phyloP scores from a whole-genome alignment of 202 grass and related monocot species.

The Thinopyrum obtusiflorum region DNA sequence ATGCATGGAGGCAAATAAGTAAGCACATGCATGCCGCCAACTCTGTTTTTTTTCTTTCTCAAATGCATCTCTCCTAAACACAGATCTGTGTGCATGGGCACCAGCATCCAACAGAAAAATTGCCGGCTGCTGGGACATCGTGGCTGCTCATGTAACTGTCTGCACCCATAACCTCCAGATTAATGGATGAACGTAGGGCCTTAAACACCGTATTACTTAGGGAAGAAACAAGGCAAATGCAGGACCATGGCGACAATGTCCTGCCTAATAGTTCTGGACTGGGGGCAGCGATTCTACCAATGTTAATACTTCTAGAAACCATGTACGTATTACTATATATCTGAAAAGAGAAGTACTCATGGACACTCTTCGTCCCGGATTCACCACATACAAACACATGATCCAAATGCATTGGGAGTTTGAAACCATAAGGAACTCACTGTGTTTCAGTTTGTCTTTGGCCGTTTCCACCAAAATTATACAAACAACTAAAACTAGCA shows the following conservation, averaged over 20 bases:
- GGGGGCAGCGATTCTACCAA: not conserved
- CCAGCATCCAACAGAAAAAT: not conserved
- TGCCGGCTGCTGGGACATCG: not conserved
- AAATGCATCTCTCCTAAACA: conserved; percentile 20
- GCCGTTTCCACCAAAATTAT: not conserved
- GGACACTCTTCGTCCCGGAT: not conserved
- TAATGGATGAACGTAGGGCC: conserved; percentile 16
- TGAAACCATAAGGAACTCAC: not conserved
- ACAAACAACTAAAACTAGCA: not conserved
- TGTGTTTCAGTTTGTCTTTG: not conserved
- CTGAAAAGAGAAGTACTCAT: not conserved
- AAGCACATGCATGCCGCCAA: conserved; percentile 38
- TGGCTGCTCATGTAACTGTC: not conserved
- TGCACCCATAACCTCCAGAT: conserved; percentile 7
- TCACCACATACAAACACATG: not conserved
- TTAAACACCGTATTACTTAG: conserved; percentile 24
- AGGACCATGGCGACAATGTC: conserved; percentile 28
- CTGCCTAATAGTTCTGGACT: not conserved
- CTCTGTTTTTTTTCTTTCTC: not conserved
- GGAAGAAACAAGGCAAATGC: conserved; percentile 31
- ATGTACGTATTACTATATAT: not conserved
- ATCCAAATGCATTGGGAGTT: not conserved
- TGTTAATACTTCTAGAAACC: not conserved
- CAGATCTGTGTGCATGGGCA: not conserved
- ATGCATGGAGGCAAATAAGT: conserved; percentile 39